Base-by-base conservation (phyloP, 495 filamentous ascomycete species). In the Rhypophila decipiens region DNA sequence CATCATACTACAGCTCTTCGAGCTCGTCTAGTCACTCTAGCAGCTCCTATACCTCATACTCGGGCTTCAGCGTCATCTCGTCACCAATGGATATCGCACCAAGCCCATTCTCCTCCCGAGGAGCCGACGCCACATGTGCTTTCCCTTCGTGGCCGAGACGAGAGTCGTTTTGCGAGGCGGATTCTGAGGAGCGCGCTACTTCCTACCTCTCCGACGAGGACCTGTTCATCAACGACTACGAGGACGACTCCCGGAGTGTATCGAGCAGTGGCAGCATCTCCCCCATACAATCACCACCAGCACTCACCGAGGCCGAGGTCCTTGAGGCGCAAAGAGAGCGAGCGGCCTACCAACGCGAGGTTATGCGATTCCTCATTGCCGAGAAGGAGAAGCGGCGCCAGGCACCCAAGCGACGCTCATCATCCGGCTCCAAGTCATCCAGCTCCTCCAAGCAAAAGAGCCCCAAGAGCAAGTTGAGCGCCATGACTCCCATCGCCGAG, bases 11-110 rank as follows among this genome's bases (percentile, higher is more conserved):
- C 58, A 65, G 69, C 46, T 73, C 68, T 24, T 46, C 49, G 24
- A 55, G 58, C 58, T 61, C 44, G 29, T 46, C 49, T 27, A 55
- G 58, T 55, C 55, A 17, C 21, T 53, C 59, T 15, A 29, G 24
- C 34, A 55, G 48, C 49, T 52, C 49, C n/a, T 56, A 51, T 49
- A 49, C 34, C 29, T 46, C 42, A 15, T 52, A 69, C 65, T 61
- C 63, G 64, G 65, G 64, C 46, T 60, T 50, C 46, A 49, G 57
- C 53, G 65, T 60, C 39, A 68, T 60, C 24, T 55, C 76, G 4
- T 61, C 70, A 38, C 74, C 76, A 49, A 69, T 79, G 55, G 76
- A 79, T 53, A 79, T 79, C 52, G 61, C 67, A 24, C 64, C 68
- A 24, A 68, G 59, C 47, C 63, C 61, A 52, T 67, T 65, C 24